Evolutionary conservation across 495 filamentous ascomycete genomes (phyloP), one percentile per base, ranked within the genome.

Genomic region (Daldinia vernicosa): DNA sequence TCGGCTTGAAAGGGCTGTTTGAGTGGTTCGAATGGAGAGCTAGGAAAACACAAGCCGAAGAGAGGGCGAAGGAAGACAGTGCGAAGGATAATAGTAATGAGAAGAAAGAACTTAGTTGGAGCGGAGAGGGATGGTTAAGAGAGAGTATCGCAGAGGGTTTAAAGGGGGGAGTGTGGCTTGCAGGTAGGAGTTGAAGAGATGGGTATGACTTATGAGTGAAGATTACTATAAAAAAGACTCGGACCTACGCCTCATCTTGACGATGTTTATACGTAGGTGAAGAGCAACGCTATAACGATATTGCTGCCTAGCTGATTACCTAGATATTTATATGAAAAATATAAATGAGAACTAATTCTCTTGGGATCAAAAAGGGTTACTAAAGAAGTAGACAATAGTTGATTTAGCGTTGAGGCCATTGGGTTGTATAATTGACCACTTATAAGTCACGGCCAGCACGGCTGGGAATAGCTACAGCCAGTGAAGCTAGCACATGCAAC

Each of bases 1-100:
- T 92, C 79, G 92, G 94, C 60, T 79, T 98, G 24, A 86, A 86
- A 62, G 71, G 95, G 9, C 76, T 99, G 51, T 95, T 97, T 78
- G 90, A 90, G 67, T 97, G 93, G 92, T 85, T 89, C 2, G 92
- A 87, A 72, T 72, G 81, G 75, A 79, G 78, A 39, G 70, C 66
- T 79, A 82, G 79, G 52, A 61, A 51, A 37, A 43, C 39, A 15
- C 69, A 64, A 12, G 66, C 65, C 4, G 61, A 66, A 30, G 65
- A 70, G 54, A 61, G 37, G 17, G 70, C 63, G 24, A 70, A 70
- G 55, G 73, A 72, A 27, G 60, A 62, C 14, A 66, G 55, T 4
- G 66, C 51, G 6, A 60, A 57, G 11, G 53, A 62, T 33, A 54
- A 64, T 4, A 62, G 45, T 59, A 40, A 75, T 61, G 58, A 66